These are phyloP conservation scores for Yarrowia yakushimensis DNA, from an alignment of 805 yeast genomes.

Conservation along the genomic window DNA sequence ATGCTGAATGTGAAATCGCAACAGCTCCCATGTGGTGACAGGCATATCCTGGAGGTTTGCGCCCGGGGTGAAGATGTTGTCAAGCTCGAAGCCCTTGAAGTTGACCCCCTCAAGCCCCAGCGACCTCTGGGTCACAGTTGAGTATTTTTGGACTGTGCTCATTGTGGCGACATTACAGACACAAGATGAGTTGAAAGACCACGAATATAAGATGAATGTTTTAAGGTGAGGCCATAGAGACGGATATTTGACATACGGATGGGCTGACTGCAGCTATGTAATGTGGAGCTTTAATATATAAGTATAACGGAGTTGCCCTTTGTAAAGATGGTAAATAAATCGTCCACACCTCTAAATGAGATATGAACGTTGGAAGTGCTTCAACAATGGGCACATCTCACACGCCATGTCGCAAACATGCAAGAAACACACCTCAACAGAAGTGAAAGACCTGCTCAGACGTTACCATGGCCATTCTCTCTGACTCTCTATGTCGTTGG, in stretches of 20 bases:
- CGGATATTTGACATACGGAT: background rate
- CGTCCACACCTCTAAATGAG: no score
- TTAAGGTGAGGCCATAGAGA: background rate
- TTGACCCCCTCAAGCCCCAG: slow-evolving; percentile 24
- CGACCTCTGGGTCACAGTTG: background rate
- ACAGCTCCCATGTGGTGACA: slow-evolving; percentile 27
- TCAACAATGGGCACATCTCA: no score
- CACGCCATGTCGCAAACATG: no score
- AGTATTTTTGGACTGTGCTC: background rate
- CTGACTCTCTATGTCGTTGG: no score
- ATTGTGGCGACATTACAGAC: background rate
- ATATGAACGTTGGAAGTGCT: no score
- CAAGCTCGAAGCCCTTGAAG: slow-evolving; percentile 30
- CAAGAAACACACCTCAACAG: no score
- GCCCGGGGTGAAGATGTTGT: slow-evolving; percentile 30
- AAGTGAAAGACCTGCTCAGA: no score
- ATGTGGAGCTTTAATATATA: background rate
- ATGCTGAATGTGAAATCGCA: slow-evolving; percentile 29
- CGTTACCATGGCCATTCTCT: no score
- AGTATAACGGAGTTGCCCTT: background rate
- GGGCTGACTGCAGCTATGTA: background rate
- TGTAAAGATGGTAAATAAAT: no score
- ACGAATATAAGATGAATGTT: background rate
- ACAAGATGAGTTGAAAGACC: background rate
- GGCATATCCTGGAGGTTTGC: slow-evolving; percentile 26